A percentile compares a stretch with the other conserved stretches of the same genome.
These are phyloP conservation scores for Lagenidium sp. DNA, from an alignment of 352 stramenopile species.

Conservation along the genomic window DNA sequence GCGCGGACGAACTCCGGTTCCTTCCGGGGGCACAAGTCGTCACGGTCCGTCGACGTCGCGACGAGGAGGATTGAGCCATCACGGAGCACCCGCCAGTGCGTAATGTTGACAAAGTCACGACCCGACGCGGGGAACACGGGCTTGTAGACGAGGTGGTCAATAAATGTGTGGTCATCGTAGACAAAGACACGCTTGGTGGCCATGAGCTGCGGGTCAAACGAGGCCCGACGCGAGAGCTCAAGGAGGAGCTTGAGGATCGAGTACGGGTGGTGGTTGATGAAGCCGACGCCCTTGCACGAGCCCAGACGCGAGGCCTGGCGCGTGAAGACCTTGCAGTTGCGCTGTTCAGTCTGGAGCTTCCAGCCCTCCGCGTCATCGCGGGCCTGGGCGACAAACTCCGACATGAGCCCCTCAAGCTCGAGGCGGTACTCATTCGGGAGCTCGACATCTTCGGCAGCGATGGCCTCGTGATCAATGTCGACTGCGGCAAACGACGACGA, in stretches of 20 bases:
- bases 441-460: slow-evolving; percentile 20
- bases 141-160: slow-evolving; percentile 68
- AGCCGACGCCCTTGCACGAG: slow-evolving; percentile 45
- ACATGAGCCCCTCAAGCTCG: slow-evolving; percentile 42
- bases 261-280: slow-evolving; percentile 41
- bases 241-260: slow-evolving; percentile 50
- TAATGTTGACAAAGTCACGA: slow-evolving; percentile 61
- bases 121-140: slow-evolving; percentile 41
- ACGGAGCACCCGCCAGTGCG: slow-evolving; percentile 59
- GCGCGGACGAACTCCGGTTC: slow-evolving; percentile 42
- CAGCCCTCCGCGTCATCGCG: slow-evolving; percentile 39
- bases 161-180: slow-evolving; percentile 63
- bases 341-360: slow-evolving; percentile 49
- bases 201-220: slow-evolving; percentile 51
- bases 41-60: slow-evolving; percentile 26
- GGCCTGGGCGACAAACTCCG: slow-evolving; percentile 46
- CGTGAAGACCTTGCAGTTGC: slow-evolving; percentile 49
- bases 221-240: slow-evolving; percentile 29
- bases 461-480: slow-evolving; percentile 17
- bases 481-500: slow-evolving; percentile 16
- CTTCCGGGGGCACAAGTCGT: slow-evolving; percentile 27
- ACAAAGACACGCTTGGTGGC: slow-evolving; percentile 34
- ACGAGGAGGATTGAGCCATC: slow-evolving; percentile 47
- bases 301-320: slow-evolving; percentile 28
- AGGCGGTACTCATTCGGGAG: slow-evolving; percentile 27